Evolutionary conservation across 257 asterid species (phyloP).

Genomic region (Avicennia marina): DNA sequence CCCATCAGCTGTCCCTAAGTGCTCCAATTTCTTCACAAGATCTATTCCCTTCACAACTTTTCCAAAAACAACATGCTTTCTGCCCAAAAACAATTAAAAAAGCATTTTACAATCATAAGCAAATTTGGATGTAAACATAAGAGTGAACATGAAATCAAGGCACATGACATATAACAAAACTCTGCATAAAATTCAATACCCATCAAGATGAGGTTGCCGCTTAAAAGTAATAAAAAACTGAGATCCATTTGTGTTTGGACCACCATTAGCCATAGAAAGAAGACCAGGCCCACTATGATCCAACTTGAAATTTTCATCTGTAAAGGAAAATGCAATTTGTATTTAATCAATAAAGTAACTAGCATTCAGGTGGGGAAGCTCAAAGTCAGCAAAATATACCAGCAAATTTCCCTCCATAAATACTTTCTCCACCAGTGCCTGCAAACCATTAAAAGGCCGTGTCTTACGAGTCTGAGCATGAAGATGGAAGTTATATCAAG

Average conservation of each 20-base stretch:
- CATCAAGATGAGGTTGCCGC: slow-evolving; percentile 93
- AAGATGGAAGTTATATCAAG: slow-evolving; percentile 51
- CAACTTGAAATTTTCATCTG: slow-evolving; percentile 92
- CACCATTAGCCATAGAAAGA: slow-evolving; percentile 98
- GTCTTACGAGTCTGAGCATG: slow-evolving; percentile 73
- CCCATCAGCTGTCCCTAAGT: slow-evolving; percentile 70
- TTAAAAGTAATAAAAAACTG: slow-evolving; percentile 89
- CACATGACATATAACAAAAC: slow-evolving; percentile 6
- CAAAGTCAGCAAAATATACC: slow-evolving; percentile 40
- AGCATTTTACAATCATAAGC: slow-evolving; percentile 5
- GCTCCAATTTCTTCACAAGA: slow-evolving; percentile 73
- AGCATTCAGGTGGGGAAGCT: slow-evolving; percentile 13
- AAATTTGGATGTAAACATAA: slow-evolving; percentile 11
- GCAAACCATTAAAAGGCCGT: slow-evolving; percentile 81
- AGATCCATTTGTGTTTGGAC: slow-evolving; percentile 94
- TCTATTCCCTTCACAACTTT: slow-evolving; percentile 92
- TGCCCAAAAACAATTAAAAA: slow-evolving; percentile 30
- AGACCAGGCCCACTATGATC: slow-evolving; percentile 69
- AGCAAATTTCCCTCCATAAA: slow-evolving; percentile 91
- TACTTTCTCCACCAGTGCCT: slow-evolving; percentile 99
- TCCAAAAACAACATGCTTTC: slow-evolving; percentile 98
- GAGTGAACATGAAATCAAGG: neutral
- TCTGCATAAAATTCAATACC: slow-evolving; percentile 47
- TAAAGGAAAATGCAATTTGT: slow-evolving; percentile 6
- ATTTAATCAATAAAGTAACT: slow-evolving; percentile 8